Evolutionary conservation across 192 early-diverging fungal genomes (phyloP), one percentile per base, ranked within the genome.

Genomic region (Dispira simplex): DNA sequence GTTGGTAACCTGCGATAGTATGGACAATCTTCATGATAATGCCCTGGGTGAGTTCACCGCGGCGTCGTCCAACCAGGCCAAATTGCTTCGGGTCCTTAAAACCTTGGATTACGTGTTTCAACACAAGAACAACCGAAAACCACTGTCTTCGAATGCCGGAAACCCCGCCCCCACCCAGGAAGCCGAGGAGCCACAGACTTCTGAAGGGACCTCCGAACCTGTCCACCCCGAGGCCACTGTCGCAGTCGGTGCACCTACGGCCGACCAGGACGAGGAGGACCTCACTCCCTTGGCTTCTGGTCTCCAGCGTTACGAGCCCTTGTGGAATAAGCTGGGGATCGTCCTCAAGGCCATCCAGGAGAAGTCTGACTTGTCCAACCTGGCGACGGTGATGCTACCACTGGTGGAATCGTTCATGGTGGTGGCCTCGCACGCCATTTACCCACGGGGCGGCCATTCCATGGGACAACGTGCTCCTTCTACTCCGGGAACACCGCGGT

Each of bases 381-480:
- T 95, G 10, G 92, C 90, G 0, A 96, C 96, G 0, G 89, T 96
- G 20, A 70, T 98, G 8, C 71, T 98, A 51, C 96, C 96, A 18
- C 69, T 93, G 25, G 94, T 98, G 67, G 96, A 98, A 77, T 87
- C 91, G 8, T 95, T 95, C 65, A 95, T 98, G 94, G 96, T 98
- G 21, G 87, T 98, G 16, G 92, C 89, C 45, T 94, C 92, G 79
- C 92, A 92, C 45, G 73, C 71, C 46, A 67, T 75, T 46, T 70
- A 74, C 20, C 66, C n/a, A 46, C 68, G 32, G 27, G 53, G 20
- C 44, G 58, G 8, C 25, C 14, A 9, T 25, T 52, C 23, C 26
- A 49, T 13, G 58, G 52, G 10, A 49, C 28, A 56, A 12, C 28
- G 62, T 65, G 5, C 43, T 52, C 21, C 45, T 57, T 8, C 65